Percentiles rank a stretch among this genome's conserved stretches.
phyloP scores from a whole-genome alignment of 768 basidiomycete genomes.

The Pulveroboletus sp. region DNA sequence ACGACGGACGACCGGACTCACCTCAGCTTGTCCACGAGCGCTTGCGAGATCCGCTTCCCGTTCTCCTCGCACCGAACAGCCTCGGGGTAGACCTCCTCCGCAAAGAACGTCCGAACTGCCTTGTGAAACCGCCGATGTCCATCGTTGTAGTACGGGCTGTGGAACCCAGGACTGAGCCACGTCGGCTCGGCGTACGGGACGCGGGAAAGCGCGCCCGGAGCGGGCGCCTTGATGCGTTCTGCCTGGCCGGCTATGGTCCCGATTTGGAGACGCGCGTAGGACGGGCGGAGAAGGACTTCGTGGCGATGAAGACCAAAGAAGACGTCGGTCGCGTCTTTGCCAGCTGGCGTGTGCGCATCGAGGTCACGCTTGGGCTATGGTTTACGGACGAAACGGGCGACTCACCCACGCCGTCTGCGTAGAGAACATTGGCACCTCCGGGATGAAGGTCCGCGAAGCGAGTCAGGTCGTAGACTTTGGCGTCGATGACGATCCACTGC shows the following conservation, averaged over 20 bases:
- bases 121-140: constrained; percentile 72
- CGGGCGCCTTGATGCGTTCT: constrained; percentile 49
- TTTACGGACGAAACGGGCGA: not conserved
- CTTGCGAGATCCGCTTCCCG: constrained; percentile 82
- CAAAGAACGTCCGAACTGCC: constrained; percentile 71
- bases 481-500: constrained; percentile 80
- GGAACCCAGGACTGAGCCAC: constrained; percentile 67
- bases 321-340: constrained; percentile 69
- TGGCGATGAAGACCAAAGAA: constrained; percentile 86
- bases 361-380: not conserved
- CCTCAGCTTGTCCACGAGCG: constrained; percentile 82
- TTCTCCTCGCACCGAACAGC: constrained; percentile 77
- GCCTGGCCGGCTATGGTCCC: constrained; percentile 58
- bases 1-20: constrained; percentile 33
- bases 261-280: constrained; percentile 67
- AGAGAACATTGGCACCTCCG: constrained; percentile 72
- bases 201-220: constrained; percentile 60
- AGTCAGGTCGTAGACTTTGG: constrained; percentile 77
- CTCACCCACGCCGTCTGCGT: constrained; percentile 62
- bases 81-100: constrained; percentile 71
- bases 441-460: constrained; percentile 84
- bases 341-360: constrained; percentile 39
- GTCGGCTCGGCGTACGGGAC: constrained; percentile 87
- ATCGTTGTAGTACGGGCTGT: constrained; percentile 74
- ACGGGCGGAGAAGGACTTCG: constrained; percentile 71